Base-by-base conservation (phyloP, 805 yeast genomes). In the Ogataea trehaloabstinens region DNA sequence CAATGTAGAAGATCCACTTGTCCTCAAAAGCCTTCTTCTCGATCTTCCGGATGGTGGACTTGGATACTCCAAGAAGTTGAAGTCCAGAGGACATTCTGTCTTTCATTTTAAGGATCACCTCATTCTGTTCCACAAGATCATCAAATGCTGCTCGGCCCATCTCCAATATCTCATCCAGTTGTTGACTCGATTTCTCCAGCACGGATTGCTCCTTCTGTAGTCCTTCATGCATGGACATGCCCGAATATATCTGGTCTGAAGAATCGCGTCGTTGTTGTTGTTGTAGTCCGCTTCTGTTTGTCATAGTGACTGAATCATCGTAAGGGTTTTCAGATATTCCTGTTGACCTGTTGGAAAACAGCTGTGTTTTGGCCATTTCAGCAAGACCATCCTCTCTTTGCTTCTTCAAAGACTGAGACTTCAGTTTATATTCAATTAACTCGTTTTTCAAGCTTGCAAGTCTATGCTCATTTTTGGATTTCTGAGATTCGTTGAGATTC, bases 111-210 rank as follows among this genome's bases (percentile, higher is more conserved):
- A 73, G 67, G 40, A 91, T 70, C 20, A 82, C 71, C 52, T 82
- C 83, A 60, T 87, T 86, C 58, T 93, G 97, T 33, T 83, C 89
- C 15, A 85, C 83, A 17, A 93, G 68, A 56, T 90, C 95, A 35
- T 85, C 95, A 48, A 88, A 76, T 2, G 96, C 87, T 34, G 75
- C 74, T 44, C 84, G 78, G 2, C 97, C 98, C 82, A 87, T 84
- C 53, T 86, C 97, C 30, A 93, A 61, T 29, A 93, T 87, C 48
- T 86, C 88, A 58, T 93, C 99, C 44, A 93, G 66, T 57, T 87
- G 95, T 38, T 80, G 80, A 29, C 85, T 80, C 0, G 95, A 89
- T 40, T 85, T 68, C 22, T 73, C 72, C 25, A 85, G 64, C 6
- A 77, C 73, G 31, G 75, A 74, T 31, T 72, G 73, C 53, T 93